Conservation (phyloP, 129 eudicot species). For the Sambucus nigra region DNA sequence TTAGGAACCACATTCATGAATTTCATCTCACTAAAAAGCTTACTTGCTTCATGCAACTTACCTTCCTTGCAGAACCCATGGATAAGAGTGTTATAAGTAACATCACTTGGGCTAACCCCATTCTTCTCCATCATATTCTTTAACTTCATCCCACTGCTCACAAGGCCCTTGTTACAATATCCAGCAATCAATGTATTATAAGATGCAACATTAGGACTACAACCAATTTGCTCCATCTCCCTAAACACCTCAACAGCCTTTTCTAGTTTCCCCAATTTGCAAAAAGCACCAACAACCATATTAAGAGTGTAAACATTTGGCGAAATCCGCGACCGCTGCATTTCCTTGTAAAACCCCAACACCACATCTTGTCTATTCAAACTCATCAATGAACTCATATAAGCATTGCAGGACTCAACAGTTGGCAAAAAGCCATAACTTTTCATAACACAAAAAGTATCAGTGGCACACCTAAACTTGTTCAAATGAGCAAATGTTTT, state of each 20-base stretch:
- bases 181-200: slow-evolving; percentile 60
- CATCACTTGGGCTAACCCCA: slow-evolving; percentile 37
- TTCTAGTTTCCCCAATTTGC: slow-evolving; percentile 55
- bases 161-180: slow-evolving; percentile 40
- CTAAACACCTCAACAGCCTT: slow-evolving; percentile 49
- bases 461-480: slow-evolving; percentile 60
- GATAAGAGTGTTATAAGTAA: slow-evolving; percentile 62
- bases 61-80: slow-evolving; percentile 68
- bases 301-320: slow-evolving; percentile 63
- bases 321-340: slow-evolving; percentile 41
- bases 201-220: slow-evolving; percentile 34
- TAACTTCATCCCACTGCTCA: slow-evolving; percentile 46
- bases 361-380: slow-evolving; percentile 41
- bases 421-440: slow-evolving; percentile 79
- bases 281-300: slow-evolving; percentile 47
- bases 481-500: slow-evolving; percentile 64
- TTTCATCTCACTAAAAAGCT: slow-evolving; percentile 58
- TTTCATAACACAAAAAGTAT: slow-evolving; percentile 47
- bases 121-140: slow-evolving; percentile 61
- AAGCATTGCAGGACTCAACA: slow-evolving; percentile 62
- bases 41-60: slow-evolving; percentile 56
- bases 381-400: slow-evolving; percentile 49
- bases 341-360: slow-evolving; percentile 49
- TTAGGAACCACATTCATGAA: slow-evolving; percentile 34
- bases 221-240: slow-evolving; percentile 55